Evolutionary conservation across 495 filamentous ascomycete genomes (phyloP).

Genomic region (Penicillium flavigenum): DNA sequence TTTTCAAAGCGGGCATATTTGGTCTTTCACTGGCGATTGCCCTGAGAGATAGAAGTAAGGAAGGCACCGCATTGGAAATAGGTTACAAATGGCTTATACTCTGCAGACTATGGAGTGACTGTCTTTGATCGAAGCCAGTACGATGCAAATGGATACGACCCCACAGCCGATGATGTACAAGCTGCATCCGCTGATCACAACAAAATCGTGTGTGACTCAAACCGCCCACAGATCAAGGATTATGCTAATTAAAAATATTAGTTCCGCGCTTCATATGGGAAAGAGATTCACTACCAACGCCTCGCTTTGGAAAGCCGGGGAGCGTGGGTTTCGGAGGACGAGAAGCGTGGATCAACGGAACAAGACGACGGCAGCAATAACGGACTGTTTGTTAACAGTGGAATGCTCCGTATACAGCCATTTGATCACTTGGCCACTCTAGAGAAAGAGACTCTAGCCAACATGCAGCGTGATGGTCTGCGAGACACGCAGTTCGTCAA

Average conservation of each 20-base stretch:
- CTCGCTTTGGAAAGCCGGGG: slow-evolving; percentile 19
- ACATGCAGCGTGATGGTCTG: neutral
- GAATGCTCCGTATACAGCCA: too few species aligned
- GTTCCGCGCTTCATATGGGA: slow-evolving; percentile 25
- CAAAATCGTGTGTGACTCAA: slow-evolving; percentile 16
- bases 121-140: slow-evolving; percentile 19
- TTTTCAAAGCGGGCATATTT: slow-evolving; percentile 16
- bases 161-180: slow-evolving; percentile 14
- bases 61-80: neutral
- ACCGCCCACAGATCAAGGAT: neutral
- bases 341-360: too few species aligned
- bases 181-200: slow-evolving; percentile 22
- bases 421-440: too few species aligned
- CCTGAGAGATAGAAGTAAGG: slow-evolving; percentile 15
- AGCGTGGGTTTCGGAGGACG: neutral
- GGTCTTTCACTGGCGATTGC: slow-evolving; percentile 19
- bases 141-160: slow-evolving; percentile 12
- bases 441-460: too few species aligned
- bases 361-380: too few species aligned
- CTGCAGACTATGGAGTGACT: slow-evolving; percentile 15
- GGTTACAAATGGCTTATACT: neutral
- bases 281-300: slow-evolving; percentile 21
- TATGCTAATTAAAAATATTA: neutral
- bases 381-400: too few species aligned
- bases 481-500: slow-evolving; percentile 21